Conservation (phyloP, 208 protist genomes). For the Leptomonas pyrrhocoris region DNA sequence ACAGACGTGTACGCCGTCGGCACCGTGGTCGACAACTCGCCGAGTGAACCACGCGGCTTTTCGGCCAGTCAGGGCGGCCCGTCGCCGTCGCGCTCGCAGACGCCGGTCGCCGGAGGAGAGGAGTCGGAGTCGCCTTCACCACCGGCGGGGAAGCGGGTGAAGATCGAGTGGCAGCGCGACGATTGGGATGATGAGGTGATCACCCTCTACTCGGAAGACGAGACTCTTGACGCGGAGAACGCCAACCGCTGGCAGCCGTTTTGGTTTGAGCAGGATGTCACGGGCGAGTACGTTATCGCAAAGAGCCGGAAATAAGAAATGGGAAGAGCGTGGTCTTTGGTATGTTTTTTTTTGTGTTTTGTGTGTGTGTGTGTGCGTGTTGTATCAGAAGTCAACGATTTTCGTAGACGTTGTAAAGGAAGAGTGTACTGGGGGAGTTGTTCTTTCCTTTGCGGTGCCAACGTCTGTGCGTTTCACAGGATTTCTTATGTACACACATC, state of each 20-base stretch:
- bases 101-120: neutral
- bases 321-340: neutral
- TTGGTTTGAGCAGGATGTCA: slow-evolving; percentile 63
- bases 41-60: neutral
- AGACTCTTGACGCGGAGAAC: slow-evolving; percentile 70
- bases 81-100: neutral
- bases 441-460: no score
- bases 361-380: neutral
- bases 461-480: no score
- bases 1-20: slow-evolving; percentile 83
- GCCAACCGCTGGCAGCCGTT: slow-evolving; percentile 84
- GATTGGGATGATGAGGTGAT: slow-evolving; percentile 83
- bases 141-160: slow-evolving; percentile 27
- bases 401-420: no score
- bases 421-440: no score
- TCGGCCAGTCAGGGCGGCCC: no score
- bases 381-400: no score
- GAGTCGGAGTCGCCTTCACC: neutral
- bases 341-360: neutral
- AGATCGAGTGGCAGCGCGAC: slow-evolving; percentile 79
- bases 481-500: no score
- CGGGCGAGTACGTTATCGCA: slow-evolving; percentile 39
- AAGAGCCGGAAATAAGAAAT: slow-evolving; percentile 19
- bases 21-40: slow-evolving; percentile 39
- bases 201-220: slow-evolving; percentile 75